Conservation (phyloP, 768 basidiomycete species). For the Leccinum boreale region DNA sequence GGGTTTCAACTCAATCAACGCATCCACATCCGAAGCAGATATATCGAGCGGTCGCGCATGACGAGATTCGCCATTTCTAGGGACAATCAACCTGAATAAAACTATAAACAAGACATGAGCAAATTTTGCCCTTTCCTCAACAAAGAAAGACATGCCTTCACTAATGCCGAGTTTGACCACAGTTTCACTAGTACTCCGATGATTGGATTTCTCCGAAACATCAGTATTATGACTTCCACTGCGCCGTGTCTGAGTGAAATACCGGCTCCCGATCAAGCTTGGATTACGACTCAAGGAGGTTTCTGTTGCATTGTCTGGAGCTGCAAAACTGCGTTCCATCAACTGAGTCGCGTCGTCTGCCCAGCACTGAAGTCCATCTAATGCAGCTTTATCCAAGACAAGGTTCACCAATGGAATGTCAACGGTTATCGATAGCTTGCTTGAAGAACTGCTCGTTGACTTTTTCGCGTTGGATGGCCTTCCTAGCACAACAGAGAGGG, state of each 20-base stretch:
- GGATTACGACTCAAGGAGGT: conserved; percentile 47
- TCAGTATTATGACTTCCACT: conserved; percentile 40
- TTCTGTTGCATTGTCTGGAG: conserved; percentile 25
- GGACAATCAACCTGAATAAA: conserved; percentile 47
- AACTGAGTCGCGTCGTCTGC: conserved; percentile 83
- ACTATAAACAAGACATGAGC: conserved; percentile 20
- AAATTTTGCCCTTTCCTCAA: background rate
- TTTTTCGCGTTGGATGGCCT: conserved; percentile 6
- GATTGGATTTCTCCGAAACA: conserved; percentile 24
- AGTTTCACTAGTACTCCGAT: conserved; percentile 35
- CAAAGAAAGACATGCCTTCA: conserved; percentile 34
- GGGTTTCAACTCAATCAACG: conserved; percentile 63
- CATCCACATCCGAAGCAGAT: conserved; percentile 57
- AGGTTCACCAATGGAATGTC: conserved; percentile 63
- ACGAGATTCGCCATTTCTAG: conserved; percentile 36
- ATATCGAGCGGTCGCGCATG: conserved; percentile 51
- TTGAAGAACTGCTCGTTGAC: background rate
- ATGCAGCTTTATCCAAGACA: conserved; percentile 55
- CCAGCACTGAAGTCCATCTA: conserved; percentile 84
- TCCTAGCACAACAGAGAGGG: conserved; percentile 22
- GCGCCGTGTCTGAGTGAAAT: conserved; percentile 49
- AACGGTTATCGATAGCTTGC: conserved; percentile 20
- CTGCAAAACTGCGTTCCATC: conserved; percentile 42
- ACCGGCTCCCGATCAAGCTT: conserved; percentile 77
- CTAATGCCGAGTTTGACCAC: conserved; percentile 48